phyloP scores from a whole-genome alignment of 169 alveolate genomes.

The Cryptosporidium muris region DNA sequence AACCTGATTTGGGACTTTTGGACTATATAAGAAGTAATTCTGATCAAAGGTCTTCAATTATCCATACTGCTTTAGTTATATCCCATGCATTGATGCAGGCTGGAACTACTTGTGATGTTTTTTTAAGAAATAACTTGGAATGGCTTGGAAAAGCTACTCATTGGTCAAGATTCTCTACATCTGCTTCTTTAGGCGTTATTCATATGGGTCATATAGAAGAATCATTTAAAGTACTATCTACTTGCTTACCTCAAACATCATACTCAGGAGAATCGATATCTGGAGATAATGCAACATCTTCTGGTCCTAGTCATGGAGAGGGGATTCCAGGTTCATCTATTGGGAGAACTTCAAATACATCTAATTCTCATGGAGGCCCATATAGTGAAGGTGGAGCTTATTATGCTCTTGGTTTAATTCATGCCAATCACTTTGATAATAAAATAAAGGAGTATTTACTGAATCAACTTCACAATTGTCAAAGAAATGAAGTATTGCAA shows the following conservation, averaged over 20 bases:
- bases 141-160: constrained; percentile 94
- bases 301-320: constrained; percentile 27
- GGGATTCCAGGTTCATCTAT: constrained; percentile 40
- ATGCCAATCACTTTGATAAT: constrained; percentile 87
- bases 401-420: constrained; percentile 95
- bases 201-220: constrained; percentile 83
- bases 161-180: constrained; percentile 93
- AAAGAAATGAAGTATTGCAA: constrained; percentile 87
- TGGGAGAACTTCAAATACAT: constrained; percentile 67
- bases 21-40: constrained; percentile 73
- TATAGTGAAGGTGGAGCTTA: constrained; percentile 97
- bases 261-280: no score
- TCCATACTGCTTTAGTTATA: constrained; percentile 91
- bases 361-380: constrained; percentile 75
- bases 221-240: constrained; percentile 72
- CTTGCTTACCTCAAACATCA: constrained; percentile 69
- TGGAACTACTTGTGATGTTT: constrained; percentile 94
- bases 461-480: constrained; percentile 81
- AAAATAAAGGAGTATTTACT: constrained; percentile 81
- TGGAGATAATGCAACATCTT: not conserved
- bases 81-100: constrained; percentile 92
- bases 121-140: constrained; percentile 90
- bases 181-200: constrained; percentile 97
- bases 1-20: constrained; percentile 86
- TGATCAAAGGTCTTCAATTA: constrained; percentile 76